Base-by-base conservation (phyloP, 345 rosid genomes). In the Chamaenerion angustifolium region DNA sequence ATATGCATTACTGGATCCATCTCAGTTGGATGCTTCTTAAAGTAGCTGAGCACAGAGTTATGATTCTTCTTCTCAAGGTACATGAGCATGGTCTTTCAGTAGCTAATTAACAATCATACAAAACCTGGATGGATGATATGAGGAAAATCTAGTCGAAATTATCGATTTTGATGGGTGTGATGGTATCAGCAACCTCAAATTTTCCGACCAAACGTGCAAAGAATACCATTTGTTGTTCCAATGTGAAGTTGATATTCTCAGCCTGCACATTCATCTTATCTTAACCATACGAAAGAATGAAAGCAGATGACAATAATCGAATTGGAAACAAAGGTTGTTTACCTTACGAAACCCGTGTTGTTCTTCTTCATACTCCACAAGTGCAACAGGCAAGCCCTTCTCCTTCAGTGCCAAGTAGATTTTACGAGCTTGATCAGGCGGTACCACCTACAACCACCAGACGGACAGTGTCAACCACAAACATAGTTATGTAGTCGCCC, bases 311-410 rank as follows among this genome's bases (percentile, higher is more conserved):
- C 8, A 14, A 3, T n/a, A 16, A 8, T 31, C 37, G 37, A 31
- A 5, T 31, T 8, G 37, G 10, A 31, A 31, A 31, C 7, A 8
- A 31, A 5, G 7, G 10, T 31, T 7, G 63, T 13, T 54, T 70
- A 83, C 96, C 89, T 87, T 92, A 56, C 96, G 88, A 57, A 92
- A 92, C 54, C 96, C 98, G 25, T 92, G 96, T 41, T 87, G 94
- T 60, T 92, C 98, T 42, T 93, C 96, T 64, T 92, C 95, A 6
- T 92, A 92, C 73, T 84, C 93, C 52, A 92, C 85, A 21, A 82
- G 94, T 21, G 95, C 96, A 71, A 87, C 95, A 13, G 96, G 94
- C 53, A 92, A 64, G 63, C 96, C 85, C 57, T 92, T 92, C 43
- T 69, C 69, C 72, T 84, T 92, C 67, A 87, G 43, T 43, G 96